phyloP scores from a whole-genome alignment of 345 rosid genomes.

The Citrus reticulata region DNA sequence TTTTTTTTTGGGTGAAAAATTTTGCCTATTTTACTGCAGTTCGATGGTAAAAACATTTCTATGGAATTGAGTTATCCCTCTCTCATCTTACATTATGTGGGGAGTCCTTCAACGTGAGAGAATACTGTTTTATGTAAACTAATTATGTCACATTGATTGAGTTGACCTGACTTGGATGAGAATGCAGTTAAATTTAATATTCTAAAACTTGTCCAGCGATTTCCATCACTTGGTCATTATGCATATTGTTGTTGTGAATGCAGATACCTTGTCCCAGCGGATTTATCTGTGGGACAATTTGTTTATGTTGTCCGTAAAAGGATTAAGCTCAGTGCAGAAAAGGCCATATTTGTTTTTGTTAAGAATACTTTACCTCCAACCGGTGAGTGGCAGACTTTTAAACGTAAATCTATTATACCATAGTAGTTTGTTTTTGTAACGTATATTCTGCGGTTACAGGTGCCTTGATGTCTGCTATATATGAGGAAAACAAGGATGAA shows the following conservation, averaged over 20 bases:
- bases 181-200: background rate
- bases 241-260: background rate
- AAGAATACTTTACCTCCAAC: slow-evolving; percentile 64
- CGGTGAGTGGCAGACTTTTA: slow-evolving; percentile 29
- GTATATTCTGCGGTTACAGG: slow-evolving; percentile 32
- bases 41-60: background rate
- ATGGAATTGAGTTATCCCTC: background rate
- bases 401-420: background rate
- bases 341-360: slow-evolving; percentile 70
- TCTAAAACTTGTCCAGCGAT: background rate
- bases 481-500: slow-evolving; percentile 66
- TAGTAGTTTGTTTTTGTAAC: background rate
- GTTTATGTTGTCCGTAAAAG: slow-evolving; percentile 77
- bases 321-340: slow-evolving; percentile 72
- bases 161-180: background rate
- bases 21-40: background rate
- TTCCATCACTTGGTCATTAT: background rate
- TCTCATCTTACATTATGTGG: background rate
- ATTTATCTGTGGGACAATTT: slow-evolving; percentile 72
- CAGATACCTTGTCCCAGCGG: slow-evolving; percentile 79
- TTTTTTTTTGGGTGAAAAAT: background rate
- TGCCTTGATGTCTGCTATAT: slow-evolving; percentile 58
- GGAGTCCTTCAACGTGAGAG: background rate
- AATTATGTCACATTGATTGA: background rate
- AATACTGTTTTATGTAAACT: background rate